Evolutionary conservation across 208 protist genomes (phyloP).

Genomic region (Acanthamoeba quina): DNA sequence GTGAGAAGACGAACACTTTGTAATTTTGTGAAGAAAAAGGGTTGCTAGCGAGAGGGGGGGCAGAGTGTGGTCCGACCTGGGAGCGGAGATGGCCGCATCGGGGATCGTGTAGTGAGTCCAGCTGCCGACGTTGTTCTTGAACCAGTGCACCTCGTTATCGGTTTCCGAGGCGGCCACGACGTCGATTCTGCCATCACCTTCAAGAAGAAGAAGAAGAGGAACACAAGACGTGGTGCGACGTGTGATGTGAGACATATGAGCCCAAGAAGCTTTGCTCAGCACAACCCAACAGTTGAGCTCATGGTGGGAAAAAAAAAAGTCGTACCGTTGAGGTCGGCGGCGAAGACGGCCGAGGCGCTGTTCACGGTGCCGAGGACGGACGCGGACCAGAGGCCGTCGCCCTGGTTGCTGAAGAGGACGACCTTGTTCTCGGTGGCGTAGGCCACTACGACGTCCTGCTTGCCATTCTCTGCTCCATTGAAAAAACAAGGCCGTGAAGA

Average conservation of each 20-base stretch:
- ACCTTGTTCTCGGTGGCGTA: neutral
- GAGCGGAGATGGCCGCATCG: neutral
- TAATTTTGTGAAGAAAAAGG: too few relatives aligned
- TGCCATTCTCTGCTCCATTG: neutral
- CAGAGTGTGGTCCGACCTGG: neutral
- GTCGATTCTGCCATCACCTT: neutral
- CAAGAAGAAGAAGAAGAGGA: neutral
- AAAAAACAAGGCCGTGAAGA: too few relatives aligned
- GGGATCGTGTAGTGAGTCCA: neutral
- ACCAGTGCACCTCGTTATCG: neutral
- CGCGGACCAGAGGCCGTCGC: neutral
- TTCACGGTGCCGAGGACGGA: slow-evolving; percentile 4
- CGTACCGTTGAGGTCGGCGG: slow-evolving; percentile 12
- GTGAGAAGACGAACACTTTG: too few relatives aligned
- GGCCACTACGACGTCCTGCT: neutral
- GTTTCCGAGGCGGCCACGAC: slow-evolving; percentile 13
- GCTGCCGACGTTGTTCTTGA: neutral
- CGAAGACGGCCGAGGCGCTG: slow-evolving; percentile 5
- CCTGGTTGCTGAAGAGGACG: neutral
- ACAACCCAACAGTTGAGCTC: neutral
- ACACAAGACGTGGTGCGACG: neutral
- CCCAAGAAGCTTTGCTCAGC: neutral
- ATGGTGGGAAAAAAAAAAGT: neutral
- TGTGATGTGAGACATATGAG: neutral
- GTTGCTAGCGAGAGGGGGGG: neutral